Conservation (phyloP, 2,329 filamentous ascomycete genomes). For the Fusarium sp. region DNA sequence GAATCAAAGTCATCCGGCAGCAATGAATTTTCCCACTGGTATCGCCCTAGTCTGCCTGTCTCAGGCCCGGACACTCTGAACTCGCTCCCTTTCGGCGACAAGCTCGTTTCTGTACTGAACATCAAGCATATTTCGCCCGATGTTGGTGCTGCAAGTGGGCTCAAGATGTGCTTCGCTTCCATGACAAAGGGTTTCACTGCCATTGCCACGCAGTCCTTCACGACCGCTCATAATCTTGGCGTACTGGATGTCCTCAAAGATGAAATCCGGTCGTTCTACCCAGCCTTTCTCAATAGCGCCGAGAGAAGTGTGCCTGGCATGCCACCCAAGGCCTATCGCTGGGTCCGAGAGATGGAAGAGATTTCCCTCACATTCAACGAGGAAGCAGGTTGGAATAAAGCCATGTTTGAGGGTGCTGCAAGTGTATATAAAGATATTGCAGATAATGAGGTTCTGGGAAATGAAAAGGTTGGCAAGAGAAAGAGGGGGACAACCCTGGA, state of each 20-base stretch:
- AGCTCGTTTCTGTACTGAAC: conserved; percentile 61
- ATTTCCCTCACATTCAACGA: conserved; percentile 75
- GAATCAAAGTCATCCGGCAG: not conserved
- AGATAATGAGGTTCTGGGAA: conserved; percentile 70
- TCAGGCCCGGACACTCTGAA: conserved; percentile 63
- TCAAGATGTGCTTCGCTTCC: conserved; percentile 76
- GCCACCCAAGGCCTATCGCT: conserved; percentile 81
- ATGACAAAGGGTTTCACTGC: conserved; percentile 75
- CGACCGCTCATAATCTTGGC: conserved; percentile 73
- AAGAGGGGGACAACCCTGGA: conserved; percentile 68
- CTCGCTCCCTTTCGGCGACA: conserved; percentile 56
- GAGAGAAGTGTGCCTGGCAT: conserved; percentile 69
- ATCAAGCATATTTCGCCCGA: conserved; percentile 61
- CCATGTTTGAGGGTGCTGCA: conserved; percentile 71
- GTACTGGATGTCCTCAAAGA: conserved; percentile 70
- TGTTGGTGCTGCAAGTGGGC: conserved; percentile 68
- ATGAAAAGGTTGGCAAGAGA: conserved; percentile 69
- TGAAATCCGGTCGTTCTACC: conserved; percentile 66
- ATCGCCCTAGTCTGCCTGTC: conserved; percentile 59
- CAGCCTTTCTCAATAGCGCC: conserved; percentile 60
- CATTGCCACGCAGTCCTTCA: conserved; percentile 77
- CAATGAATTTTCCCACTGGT: conserved; percentile 52
- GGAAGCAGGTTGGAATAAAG: conserved; percentile 71
- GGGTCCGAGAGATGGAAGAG: conserved; percentile 83
- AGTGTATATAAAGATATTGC: conserved; percentile 72